These are phyloP conservation scores for Verticillium nonalfalfae DNA, from an alignment of 2,329 filamentous ascomycete genomes.

Conservation along the genomic window DNA sequence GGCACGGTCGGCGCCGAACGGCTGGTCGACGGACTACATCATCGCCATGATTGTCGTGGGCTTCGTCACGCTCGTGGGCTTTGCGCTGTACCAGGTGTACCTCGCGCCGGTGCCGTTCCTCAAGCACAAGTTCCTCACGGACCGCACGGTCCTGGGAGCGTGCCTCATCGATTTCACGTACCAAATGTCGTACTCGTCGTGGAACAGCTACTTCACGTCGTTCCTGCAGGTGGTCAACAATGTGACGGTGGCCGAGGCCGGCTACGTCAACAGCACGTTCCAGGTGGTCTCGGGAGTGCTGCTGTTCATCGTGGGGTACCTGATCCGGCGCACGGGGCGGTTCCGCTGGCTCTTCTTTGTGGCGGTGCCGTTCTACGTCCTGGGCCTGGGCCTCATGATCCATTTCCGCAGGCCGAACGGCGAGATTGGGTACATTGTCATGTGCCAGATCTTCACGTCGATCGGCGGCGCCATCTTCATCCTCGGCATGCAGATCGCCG, in stretches of 20 bases:
- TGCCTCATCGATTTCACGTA: slow-evolving; percentile 37
- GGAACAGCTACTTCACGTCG: slow-evolving; percentile 49
- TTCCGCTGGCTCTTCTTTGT: slow-evolving; percentile 40
- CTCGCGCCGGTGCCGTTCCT: slow-evolving; percentile 53
- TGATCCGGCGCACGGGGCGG: slow-evolving; percentile 35
- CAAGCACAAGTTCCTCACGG: slow-evolving; percentile 39
- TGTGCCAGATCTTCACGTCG: slow-evolving; percentile 48
- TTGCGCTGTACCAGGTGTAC: slow-evolving; percentile 51
- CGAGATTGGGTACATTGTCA: slow-evolving; percentile 40
- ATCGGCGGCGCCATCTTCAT: slow-evolving; percentile 48
- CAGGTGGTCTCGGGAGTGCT: slow-evolving; percentile 44
- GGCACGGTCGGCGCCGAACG: slow-evolving; percentile 35
- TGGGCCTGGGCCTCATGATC: slow-evolving; percentile 27
- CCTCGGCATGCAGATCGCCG: slow-evolving; percentile 16
- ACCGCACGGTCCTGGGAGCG: slow-evolving; percentile 46
- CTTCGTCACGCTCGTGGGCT: slow-evolving; percentile 46
- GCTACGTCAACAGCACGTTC: slow-evolving; percentile 43
- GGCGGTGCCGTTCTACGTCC: slow-evolving; percentile 25
- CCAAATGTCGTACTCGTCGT: slow-evolving; percentile 44
- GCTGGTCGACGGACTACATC: slow-evolving; percentile 47
- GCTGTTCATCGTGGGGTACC: slow-evolving; percentile 38
- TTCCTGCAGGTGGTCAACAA: slow-evolving; percentile 47
- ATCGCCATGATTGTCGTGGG: slow-evolving; percentile 58
- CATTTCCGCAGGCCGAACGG: slow-evolving; percentile 28
- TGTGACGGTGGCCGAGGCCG: slow-evolving; percentile 31